phyloP scores from a whole-genome alignment of 2,329 filamentous ascomycete species.

The Nemania sp. region DNA sequence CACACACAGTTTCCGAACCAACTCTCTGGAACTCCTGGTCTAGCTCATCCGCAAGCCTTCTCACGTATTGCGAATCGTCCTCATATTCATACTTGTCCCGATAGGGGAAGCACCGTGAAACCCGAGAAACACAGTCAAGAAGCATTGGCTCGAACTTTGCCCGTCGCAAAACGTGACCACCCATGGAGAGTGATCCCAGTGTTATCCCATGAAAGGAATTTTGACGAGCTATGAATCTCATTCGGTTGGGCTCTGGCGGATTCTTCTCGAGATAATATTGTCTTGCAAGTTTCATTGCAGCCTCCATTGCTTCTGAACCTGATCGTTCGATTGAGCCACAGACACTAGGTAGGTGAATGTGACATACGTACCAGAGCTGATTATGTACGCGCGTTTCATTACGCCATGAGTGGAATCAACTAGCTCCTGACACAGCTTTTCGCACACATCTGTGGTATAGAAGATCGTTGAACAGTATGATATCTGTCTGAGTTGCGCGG shows the following conservation, averaged over 20 bases:
- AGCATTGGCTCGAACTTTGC: constrained; percentile 66
- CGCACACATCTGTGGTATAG: constrained; percentile 31
- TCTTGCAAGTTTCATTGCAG: constrained; percentile 62
- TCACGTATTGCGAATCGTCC: constrained; percentile 61
- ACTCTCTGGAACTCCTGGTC: constrained; percentile 67
- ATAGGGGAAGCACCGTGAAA: constrained; percentile 70
- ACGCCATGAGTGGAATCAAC: constrained; percentile 38
- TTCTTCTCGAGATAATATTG: constrained; percentile 63
- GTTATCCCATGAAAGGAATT: constrained; percentile 76
- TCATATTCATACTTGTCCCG: constrained; percentile 57
- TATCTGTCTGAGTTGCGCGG: constrained; percentile 44
- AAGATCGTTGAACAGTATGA: constrained; percentile 48
- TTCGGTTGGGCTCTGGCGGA: constrained; percentile 57
- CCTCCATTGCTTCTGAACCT: constrained; percentile 68
- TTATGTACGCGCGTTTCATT: constrained; percentile 43
- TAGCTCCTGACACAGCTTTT: constrained; percentile 35
- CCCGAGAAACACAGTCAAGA: constrained; percentile 57
- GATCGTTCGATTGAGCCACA: constrained; percentile 3
- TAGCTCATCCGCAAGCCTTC: constrained; percentile 64
- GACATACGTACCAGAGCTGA: constrained; percentile 40
- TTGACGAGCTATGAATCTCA: constrained; percentile 66
- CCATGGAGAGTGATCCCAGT: constrained; percentile 65
- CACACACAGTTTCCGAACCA: constrained; percentile 68
- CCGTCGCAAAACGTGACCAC: constrained; percentile 64
- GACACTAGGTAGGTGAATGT: background rate